Percentiles rank a stretch among this genome's conserved stretches.
phyloP scores from a whole-genome alignment of 352 stramenopile species.

The Globisporangium lucens region DNA sequence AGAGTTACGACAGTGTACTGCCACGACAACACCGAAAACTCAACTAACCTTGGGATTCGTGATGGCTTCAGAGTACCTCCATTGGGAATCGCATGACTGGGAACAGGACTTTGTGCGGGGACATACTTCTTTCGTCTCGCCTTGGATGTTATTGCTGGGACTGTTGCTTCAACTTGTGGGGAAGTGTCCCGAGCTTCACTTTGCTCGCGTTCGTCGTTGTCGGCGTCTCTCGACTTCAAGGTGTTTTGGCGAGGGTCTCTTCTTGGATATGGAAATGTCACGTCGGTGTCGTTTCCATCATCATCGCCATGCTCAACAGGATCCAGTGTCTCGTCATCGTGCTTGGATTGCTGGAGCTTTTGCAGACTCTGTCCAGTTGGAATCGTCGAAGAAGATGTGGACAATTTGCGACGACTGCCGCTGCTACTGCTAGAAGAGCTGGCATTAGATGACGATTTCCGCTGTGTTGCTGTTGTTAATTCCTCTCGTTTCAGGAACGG shows the following conservation, averaged over 20 bases:
- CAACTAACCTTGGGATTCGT: conserved; percentile 16
- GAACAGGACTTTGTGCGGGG: not conserved
- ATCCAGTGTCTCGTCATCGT: not conserved
- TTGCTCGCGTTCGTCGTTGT: conserved; percentile 19
- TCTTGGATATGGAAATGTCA: not conserved
- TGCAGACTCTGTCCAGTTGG: not conserved
- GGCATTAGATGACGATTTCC: not conserved
- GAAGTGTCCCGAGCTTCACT: not conserved
- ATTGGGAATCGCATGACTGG: not conserved
- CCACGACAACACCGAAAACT: not conserved
- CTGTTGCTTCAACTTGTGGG: not conserved
- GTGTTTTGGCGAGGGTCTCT: not conserved
- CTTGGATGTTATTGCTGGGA: not conserved
- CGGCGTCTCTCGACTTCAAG: conserved; percentile 8
- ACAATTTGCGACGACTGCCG: conserved; percentile 13
- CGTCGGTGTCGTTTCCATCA: not conserved
- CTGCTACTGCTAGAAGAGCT: conserved; percentile 6
- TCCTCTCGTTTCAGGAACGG: conserved; percentile 73
- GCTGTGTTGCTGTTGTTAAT: not conserved
- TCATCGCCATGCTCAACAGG: not conserved
- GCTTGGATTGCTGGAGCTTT: conserved; percentile 4
- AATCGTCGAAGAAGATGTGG: conserved; percentile 2
- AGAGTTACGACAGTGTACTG: not conserved
- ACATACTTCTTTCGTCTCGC: not conserved
- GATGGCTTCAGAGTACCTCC: conserved; percentile 10